These are phyloP conservation scores for Fusarium caatingaense DNA, from an alignment of 2,329 filamentous ascomycete genomes.

Conservation along the genomic window DNA sequence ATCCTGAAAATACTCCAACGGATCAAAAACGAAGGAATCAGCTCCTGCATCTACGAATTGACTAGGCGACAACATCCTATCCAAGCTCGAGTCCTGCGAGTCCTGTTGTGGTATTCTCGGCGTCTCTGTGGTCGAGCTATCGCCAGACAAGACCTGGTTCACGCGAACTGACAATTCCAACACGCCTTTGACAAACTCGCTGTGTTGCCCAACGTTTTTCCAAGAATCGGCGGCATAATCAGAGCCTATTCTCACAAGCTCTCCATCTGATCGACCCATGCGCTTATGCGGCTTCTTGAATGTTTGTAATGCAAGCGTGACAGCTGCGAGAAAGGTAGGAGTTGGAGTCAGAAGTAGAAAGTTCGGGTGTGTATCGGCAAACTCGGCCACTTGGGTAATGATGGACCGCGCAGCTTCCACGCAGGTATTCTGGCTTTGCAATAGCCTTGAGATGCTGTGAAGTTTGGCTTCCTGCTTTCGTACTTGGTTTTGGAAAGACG, in stretches of 20 bases:
- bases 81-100: neutral
- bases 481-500: slow-evolving; percentile 28
- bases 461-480: slow-evolving; percentile 33
- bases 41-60: slow-evolving; percentile 1
- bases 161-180: slow-evolving; percentile 30
- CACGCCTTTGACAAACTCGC: slow-evolving; percentile 29
- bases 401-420: slow-evolving; percentile 39
- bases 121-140: slow-evolving; percentile 9
- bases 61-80: slow-evolving; percentile 10
- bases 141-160: slow-evolving; percentile 29
- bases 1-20: slow-evolving; percentile 37
- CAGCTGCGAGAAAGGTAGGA: slow-evolving; percentile 29
- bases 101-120: slow-evolving; percentile 13
- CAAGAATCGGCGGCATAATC: slow-evolving; percentile 15
- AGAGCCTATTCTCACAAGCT: slow-evolving; percentile 29
- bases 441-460: slow-evolving; percentile 12
- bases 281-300: slow-evolving; percentile 42
- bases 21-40: slow-evolving; percentile 20
- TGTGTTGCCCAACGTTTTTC: slow-evolving; percentile 4
- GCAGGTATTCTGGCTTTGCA: slow-evolving; percentile 37
- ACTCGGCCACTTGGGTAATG: slow-evolving; percentile 35
- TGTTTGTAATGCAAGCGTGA: slow-evolving; percentile 35
- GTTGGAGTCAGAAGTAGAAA: slow-evolving; percentile 33
- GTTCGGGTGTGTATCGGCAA: slow-evolving; percentile 31
- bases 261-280: slow-evolving; percentile 40